A percentile compares a stretch with the other conserved stretches of the same genome.
phyloP scores from a whole-genome alignment of 805 yeast genomes.

The Candida sanyiensis region DNA sequence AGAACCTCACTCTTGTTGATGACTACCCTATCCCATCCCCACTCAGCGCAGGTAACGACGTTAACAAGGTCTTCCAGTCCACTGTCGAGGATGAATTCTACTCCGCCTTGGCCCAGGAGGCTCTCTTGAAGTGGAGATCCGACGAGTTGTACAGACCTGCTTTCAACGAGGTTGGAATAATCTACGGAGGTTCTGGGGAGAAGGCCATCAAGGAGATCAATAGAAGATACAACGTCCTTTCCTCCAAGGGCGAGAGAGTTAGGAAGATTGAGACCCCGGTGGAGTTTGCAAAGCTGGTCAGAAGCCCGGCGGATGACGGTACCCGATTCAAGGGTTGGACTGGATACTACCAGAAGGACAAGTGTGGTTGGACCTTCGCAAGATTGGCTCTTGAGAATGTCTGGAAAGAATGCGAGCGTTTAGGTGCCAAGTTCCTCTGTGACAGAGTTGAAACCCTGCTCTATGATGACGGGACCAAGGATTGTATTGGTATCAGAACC shows the following conservation, averaged over 20 bases:
- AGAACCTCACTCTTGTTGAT: slow-evolving; percentile 28
- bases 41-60: slow-evolving; percentile 36
- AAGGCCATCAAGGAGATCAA: slow-evolving; percentile 6
- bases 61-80: slow-evolving; percentile 35
- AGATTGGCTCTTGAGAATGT: slow-evolving; percentile 27
- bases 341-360: slow-evolving; percentile 28
- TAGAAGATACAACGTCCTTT: slow-evolving; percentile 6
- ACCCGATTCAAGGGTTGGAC: slow-evolving; percentile 26
- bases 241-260: slow-evolving; percentile 7
- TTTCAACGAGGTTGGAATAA: slow-evolving; percentile 32
- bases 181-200: slow-evolving; percentile 21
- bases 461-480: slow-evolving; percentile 21
- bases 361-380: slow-evolving; percentile 36
- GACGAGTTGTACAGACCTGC: slow-evolving; percentile 28
- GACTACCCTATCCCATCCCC: slow-evolving; percentile 33
- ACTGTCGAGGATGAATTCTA: slow-evolving; percentile 20
- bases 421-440: slow-evolving; percentile 30
- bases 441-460: slow-evolving; percentile 14
- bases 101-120: slow-evolving; percentile 28
- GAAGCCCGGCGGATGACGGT: neutral
- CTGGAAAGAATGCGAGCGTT: slow-evolving; percentile 24
- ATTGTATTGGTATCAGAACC: slow-evolving; percentile 27
- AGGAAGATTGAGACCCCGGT: slow-evolving; percentile 9
- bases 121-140: slow-evolving; percentile 29
- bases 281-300: slow-evolving; percentile 7